Percentiles rank a stretch among this genome's conserved stretches.
phyloP scores from a whole-genome alignment of 768 basidiomycete species.

The Suillus discolor region DNA sequence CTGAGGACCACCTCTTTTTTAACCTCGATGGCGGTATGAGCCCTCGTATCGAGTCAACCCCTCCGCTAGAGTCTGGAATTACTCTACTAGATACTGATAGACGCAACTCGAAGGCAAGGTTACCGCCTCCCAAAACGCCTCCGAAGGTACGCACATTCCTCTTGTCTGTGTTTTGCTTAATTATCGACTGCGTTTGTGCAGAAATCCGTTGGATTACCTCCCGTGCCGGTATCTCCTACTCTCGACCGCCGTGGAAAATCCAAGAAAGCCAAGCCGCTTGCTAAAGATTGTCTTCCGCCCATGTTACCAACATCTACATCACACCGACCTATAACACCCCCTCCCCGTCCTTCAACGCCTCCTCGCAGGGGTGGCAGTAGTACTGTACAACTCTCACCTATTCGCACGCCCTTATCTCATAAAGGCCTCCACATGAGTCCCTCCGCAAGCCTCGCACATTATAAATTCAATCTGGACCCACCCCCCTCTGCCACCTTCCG shows the following conservation, averaged over 20 bases:
- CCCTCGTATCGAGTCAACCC: slow-evolving; percentile 19
- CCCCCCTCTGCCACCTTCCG: slow-evolving; percentile 43
- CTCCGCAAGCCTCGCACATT: slow-evolving; percentile 63
- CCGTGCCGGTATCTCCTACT: slow-evolving; percentile 51
- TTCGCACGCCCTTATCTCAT: slow-evolving; percentile 69
- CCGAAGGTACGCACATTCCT: slow-evolving; percentile 23
- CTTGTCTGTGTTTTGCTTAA: neutral
- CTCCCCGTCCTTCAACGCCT: slow-evolving; percentile 43
- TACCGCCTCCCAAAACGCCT: slow-evolving; percentile 27
- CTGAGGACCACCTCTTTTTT: slow-evolving; percentile 25
- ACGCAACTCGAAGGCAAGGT: slow-evolving; percentile 20
- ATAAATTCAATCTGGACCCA: slow-evolving; percentile 69
- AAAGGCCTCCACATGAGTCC: slow-evolving; percentile 73
- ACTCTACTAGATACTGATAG: slow-evolving; percentile 13
- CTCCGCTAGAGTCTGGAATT: slow-evolving; percentile 18
- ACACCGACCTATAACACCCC: slow-evolving; percentile 34
- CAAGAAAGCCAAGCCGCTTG: slow-evolving; percentile 18
- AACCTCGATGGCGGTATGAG: slow-evolving; percentile 12
- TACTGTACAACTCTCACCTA: slow-evolving; percentile 54
- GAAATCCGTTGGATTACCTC: slow-evolving; percentile 41
- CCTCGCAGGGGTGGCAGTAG: slow-evolving; percentile 25
- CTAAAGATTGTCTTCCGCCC: slow-evolving; percentile 19
- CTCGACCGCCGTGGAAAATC: slow-evolving; percentile 36
- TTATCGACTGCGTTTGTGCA: slow-evolving; percentile 18
- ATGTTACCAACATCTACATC: slow-evolving; percentile 27